These are phyloP conservation scores for Drosera spatulata DNA, from an alignment of 179 eudicot genomes.

Conservation along the genomic window DNA sequence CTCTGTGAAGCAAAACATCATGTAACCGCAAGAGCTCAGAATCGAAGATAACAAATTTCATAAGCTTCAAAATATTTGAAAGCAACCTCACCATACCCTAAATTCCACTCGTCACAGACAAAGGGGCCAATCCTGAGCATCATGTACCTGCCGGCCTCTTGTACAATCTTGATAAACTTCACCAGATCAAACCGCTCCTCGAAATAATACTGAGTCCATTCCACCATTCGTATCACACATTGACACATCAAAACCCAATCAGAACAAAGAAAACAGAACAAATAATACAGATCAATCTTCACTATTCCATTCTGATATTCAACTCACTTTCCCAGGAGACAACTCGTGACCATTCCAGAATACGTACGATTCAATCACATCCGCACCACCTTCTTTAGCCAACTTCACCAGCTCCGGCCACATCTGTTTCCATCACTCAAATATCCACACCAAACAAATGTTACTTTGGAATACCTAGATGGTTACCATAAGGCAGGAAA, in stretches of 20 bases:
- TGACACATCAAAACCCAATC: too few relatives aligned
- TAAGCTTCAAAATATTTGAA: too few relatives aligned
- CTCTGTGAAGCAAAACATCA: conserved; percentile 42
- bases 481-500: too few relatives aligned
- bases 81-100: conserved; percentile 62
- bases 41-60: background rate
- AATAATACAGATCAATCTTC: too few relatives aligned
- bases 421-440: too few relatives aligned
- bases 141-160: conserved; percentile 79
- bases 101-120: conserved; percentile 98
- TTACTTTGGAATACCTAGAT: too few relatives aligned
- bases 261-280: background rate
- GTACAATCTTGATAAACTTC: conserved; percentile 75
- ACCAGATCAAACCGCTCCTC: conserved; percentile 86
- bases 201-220: conserved; percentile 57
- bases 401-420: conserved; percentile 87
- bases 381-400: conserved; percentile 96
- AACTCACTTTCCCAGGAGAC: conserved; percentile 76
- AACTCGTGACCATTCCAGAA: conserved; percentile 99
- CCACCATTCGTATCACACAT: background rate
- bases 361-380: conserved; percentile 89
- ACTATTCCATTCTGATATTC: too few relatives aligned
- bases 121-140: conserved; percentile 97
- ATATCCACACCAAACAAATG: background rate
- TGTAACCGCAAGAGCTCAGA: conserved; percentile 3